Evolutionary conservation across 352 stramenopile species (phyloP).

Genomic region (Globisporangium barbulae): DNA sequence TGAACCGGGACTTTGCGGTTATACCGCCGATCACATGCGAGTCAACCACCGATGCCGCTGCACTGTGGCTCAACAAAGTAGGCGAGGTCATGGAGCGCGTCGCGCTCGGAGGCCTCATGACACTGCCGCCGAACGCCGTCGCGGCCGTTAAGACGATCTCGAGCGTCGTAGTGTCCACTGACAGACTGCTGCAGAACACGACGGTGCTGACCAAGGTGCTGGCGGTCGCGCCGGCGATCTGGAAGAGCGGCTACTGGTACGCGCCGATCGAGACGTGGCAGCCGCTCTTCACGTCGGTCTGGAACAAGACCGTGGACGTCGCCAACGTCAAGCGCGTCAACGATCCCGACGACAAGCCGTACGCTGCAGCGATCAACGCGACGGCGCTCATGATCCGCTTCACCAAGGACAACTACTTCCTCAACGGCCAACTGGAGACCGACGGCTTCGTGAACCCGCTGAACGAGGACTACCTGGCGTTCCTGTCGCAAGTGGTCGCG

Average conservation of each 20-base stretch:
- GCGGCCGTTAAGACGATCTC: slow-evolving; percentile 35
- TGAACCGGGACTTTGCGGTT: slow-evolving; percentile 31
- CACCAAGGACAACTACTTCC: slow-evolving; percentile 66
- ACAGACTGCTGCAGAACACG: slow-evolving; percentile 23
- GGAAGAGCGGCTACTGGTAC: slow-evolving; percentile 57
- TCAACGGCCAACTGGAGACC: slow-evolving; percentile 23
- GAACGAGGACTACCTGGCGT: slow-evolving; percentile 30
- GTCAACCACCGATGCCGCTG: slow-evolving; percentile 17
- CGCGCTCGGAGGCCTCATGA: slow-evolving; percentile 32
- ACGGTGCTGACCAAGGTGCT: slow-evolving; percentile 29
- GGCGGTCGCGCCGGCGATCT: slow-evolving; percentile 41
- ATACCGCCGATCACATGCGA: slow-evolving; percentile 27
- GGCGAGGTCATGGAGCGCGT: slow-evolving; percentile 43
- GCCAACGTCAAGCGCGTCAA: slow-evolving; percentile 26
- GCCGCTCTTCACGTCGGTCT: slow-evolving; percentile 28
- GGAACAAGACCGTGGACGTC: slow-evolving; percentile 19
- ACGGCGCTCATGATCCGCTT: slow-evolving; percentile 58
- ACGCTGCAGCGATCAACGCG: slow-evolving; percentile 41
- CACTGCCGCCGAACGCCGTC: slow-evolving; percentile 31
- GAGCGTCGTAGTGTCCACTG: slow-evolving; percentile 20
- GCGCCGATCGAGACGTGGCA: slow-evolving; percentile 33
- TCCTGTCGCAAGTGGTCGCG: slow-evolving; percentile 39
- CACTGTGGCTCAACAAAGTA: slow-evolving; percentile 33
- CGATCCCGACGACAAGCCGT: slow-evolving; percentile 10
- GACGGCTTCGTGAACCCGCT: slow-evolving; percentile 20